Percentiles rank a stretch among this genome's conserved stretches.
These are phyloP conservation scores for Xylariaceae sp. DNA, from an alignment of 2,329 filamentous ascomycete species.

Conservation along the genomic window DNA sequence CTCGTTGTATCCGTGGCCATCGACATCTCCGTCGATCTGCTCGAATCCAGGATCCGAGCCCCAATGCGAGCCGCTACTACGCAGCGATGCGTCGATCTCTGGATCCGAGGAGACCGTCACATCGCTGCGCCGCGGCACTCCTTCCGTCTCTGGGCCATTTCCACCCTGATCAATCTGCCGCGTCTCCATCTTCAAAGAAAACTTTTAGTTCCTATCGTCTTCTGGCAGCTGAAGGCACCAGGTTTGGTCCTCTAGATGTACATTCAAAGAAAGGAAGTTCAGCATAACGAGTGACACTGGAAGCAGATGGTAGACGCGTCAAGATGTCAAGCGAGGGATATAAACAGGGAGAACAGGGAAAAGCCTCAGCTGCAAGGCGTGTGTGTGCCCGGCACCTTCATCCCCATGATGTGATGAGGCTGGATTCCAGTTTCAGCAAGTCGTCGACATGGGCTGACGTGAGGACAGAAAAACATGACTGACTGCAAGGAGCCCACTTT, in stretches of 20 bases:
- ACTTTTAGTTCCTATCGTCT: background rate
- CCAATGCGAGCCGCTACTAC: constrained; percentile 28
- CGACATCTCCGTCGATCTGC: constrained; percentile 39
- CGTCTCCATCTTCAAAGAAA: constrained; percentile 8
- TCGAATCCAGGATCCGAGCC: constrained; percentile 36
- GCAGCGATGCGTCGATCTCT: constrained; percentile 17
- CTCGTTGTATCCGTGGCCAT: constrained; percentile 43
- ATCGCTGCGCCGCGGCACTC: constrained; percentile 10
- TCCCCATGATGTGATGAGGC: constrained; percentile 4
- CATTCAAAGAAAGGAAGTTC: too few species aligned
- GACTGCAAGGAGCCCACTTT: constrained; percentile 6
- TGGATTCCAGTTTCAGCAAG: constrained; percentile 5
- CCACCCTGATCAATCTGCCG: constrained; percentile 1
- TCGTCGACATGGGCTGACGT: constrained; percentile 14
- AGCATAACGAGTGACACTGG: too few species aligned
- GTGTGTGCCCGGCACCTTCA: background rate
- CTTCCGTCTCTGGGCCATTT: background rate
- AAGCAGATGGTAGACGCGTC: too few species aligned
- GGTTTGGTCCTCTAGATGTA: too few species aligned
- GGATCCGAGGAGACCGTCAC: constrained; percentile 8
- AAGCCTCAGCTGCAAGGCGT: background rate
- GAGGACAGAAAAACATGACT: constrained; percentile 2
- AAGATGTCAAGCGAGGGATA: background rate
- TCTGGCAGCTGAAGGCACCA: too few species aligned
- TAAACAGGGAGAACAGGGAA: background rate